These are phyloP conservation scores for Malus orientalis DNA, from an alignment of 306 rosid genomes.

Conservation along the genomic window DNA sequence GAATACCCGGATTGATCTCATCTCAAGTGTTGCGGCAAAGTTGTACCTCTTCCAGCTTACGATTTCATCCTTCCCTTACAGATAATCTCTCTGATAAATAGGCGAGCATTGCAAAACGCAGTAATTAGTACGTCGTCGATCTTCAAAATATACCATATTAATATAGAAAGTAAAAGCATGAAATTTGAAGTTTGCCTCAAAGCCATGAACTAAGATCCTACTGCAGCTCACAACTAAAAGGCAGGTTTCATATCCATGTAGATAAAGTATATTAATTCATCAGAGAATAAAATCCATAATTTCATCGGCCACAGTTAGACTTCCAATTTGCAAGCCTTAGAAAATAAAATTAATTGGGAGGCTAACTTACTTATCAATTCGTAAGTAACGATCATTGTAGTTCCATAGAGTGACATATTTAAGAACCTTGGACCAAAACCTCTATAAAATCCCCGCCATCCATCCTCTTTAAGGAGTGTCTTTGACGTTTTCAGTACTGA, in stretches of 20 bases:
- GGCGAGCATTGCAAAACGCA: slow-evolving; percentile 1
- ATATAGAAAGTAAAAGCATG: neutral
- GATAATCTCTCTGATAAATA: slow-evolving; percentile 69
- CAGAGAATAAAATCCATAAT: neutral
- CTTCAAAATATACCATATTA: neutral
- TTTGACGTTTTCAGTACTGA: slow-evolving; percentile 67
- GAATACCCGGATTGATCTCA: neutral
- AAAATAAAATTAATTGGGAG: neutral
- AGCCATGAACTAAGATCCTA: neutral
- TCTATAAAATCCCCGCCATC: slow-evolving; percentile 86
- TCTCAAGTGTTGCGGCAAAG: neutral
- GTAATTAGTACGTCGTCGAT: neutral
- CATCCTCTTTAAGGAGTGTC: slow-evolving; percentile 64
- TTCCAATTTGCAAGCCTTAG: neutral
- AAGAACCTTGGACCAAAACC: slow-evolving; percentile 87
- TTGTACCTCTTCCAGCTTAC: slow-evolving; percentile 14
- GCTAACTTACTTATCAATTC: slow-evolving; percentile 70
- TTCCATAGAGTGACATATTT: slow-evolving; percentile 82
- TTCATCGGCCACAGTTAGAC: neutral
- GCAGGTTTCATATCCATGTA: too few species aligned
- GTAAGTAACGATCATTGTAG: slow-evolving; percentile 83
- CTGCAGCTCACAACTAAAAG: neutral
- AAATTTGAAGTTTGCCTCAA: neutral
- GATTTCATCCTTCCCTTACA: slow-evolving; percentile 25
- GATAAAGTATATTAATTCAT: neutral